Percentiles rank a stretch among this genome's conserved stretches.
These are phyloP conservation scores for Pelargonium cotyledonis DNA, from an alignment of 441 rosid species.

Conservation along the genomic window DNA sequence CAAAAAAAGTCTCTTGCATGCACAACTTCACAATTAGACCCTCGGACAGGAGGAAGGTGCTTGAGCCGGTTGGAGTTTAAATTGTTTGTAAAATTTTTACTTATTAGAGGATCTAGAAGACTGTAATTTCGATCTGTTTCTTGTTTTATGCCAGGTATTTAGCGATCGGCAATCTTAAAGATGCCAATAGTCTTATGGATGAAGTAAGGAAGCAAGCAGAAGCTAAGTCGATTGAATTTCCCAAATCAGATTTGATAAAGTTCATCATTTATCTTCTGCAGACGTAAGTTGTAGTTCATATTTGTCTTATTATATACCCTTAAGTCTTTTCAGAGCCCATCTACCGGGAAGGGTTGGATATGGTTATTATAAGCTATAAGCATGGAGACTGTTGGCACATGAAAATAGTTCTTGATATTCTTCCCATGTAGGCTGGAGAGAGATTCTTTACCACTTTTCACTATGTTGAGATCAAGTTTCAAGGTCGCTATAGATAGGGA, in stretches of 20 bases:
- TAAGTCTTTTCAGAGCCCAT: constrained; percentile 4
- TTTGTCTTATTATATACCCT: constrained; percentile 2
- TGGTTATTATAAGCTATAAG: not conserved
- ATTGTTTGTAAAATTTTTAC: too few relatives aligned
- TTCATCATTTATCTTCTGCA: constrained; percentile 59
- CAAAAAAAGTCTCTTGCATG: not conserved
- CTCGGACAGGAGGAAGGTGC: not conserved
- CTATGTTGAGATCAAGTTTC: constrained; percentile 66
- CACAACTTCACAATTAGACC: not conserved
- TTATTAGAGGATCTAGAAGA: too few relatives aligned
- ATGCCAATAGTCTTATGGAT: constrained; percentile 67
- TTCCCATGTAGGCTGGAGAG: constrained; percentile 60
- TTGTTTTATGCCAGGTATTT: constrained; percentile 46
- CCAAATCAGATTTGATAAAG: constrained; percentile 62
- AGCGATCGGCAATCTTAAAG: constrained; percentile 73
- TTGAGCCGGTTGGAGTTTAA: too few relatives aligned
- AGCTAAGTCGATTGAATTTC: constrained; percentile 46
- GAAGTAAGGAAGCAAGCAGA: constrained; percentile 65
- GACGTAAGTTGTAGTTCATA: constrained; percentile 46
- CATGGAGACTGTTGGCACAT: not conserved
- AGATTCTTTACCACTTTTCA: constrained; percentile 92
- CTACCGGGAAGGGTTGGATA: constrained; percentile 5
- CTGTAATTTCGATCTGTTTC: not conserved
- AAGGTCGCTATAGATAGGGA: constrained; percentile 72
- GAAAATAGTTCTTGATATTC: not conserved